phyloP scores from a whole-genome alignment of 179 eudicot species.

The Actinidia chinensis region DNA sequence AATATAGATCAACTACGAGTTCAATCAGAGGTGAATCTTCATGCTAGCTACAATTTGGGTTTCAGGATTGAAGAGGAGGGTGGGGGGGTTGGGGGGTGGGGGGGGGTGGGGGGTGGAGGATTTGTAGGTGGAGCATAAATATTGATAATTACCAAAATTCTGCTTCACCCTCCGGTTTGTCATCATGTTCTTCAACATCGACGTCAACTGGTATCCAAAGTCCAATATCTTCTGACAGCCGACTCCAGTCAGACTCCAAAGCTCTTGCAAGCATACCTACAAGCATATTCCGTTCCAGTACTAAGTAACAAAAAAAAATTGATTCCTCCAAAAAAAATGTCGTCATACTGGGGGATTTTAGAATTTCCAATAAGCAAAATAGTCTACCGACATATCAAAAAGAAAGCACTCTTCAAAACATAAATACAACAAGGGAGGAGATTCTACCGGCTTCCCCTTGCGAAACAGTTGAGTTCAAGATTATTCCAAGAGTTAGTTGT shows the following conservation, averaged over 20 bases:
- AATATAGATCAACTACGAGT: background rate
- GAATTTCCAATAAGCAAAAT: background rate
- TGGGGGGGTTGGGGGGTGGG: too few relatives aligned
- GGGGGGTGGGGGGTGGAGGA: background rate
- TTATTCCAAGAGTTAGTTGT: constrained; percentile 37
- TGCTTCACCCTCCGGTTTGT: constrained; percentile 69
- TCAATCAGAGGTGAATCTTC: background rate
- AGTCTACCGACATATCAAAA: background rate
- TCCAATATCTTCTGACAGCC: constrained; percentile 69
- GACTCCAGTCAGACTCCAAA: constrained; percentile 63
- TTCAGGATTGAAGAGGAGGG: background rate
- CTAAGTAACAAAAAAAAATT: constrained; percentile 1
- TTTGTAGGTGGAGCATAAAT: background rate
- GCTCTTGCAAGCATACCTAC: constrained; percentile 55
- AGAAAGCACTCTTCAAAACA: background rate
- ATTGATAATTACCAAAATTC: constrained; percentile 58
- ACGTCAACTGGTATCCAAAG: constrained; percentile 72
- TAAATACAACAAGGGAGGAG: background rate
- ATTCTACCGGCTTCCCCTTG: constrained; percentile 71
- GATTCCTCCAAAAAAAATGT: background rate
- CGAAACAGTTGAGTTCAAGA: constrained; percentile 40
- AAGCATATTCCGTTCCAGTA: constrained; percentile 11
- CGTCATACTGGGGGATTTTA: background rate
- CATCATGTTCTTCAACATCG: constrained; percentile 59
- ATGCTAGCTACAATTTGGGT: background rate